A percentile compares a stretch with the other conserved stretches of the same genome.
phyloP scores from a whole-genome alignment of 2,329 filamentous ascomycete species.

The Lachnellula occidentalis region DNA sequence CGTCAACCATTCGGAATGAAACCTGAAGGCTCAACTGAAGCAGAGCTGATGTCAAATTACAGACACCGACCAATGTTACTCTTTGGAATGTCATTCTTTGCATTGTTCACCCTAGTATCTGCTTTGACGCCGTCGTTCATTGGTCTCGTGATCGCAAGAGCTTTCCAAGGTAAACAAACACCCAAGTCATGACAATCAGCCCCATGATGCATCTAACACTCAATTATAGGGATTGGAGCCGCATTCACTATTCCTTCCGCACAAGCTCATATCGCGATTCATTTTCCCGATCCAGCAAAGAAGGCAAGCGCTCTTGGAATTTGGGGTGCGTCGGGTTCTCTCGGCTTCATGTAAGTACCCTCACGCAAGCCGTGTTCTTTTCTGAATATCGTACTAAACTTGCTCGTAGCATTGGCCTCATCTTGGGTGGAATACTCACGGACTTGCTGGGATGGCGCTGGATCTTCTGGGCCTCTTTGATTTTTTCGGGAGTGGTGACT shows the following conservation, averaged over 20 bases:
- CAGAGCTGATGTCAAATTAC: background rate
- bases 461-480: conserved; percentile 44
- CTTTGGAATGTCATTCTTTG: conserved; percentile 4
- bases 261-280: conserved; percentile 1
- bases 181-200: background rate
- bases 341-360: conserved; percentile 3
- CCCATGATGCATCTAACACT: background rate
- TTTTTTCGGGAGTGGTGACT: conserved; percentile 36
- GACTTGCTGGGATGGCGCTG: conserved; percentile 45
- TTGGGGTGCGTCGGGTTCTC: background rate
- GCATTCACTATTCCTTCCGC: conserved; percentile 4
- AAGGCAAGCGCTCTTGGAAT: background rate
- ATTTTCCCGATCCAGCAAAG: background rate
- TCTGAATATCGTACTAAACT: conserved; percentile 29
- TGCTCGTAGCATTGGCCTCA: conserved; percentile 28
- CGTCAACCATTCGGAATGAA: background rate
- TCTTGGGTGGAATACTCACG: conserved; percentile 45
- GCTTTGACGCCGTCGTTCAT: conserved; percentile 1
- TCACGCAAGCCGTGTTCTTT: background rate
- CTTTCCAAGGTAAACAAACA: background rate
- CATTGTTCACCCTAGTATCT: conserved; percentile 4
- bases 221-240: background rate
- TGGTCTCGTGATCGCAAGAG: conserved; percentile 3
- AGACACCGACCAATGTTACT: conserved; percentile 2
- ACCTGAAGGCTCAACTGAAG: background rate